Evolutionary conservation across 208 protist genomes (phyloP), one percentile per base, ranked within the genome.

Genomic region (Paratrypanosoma confusum): DNA sequence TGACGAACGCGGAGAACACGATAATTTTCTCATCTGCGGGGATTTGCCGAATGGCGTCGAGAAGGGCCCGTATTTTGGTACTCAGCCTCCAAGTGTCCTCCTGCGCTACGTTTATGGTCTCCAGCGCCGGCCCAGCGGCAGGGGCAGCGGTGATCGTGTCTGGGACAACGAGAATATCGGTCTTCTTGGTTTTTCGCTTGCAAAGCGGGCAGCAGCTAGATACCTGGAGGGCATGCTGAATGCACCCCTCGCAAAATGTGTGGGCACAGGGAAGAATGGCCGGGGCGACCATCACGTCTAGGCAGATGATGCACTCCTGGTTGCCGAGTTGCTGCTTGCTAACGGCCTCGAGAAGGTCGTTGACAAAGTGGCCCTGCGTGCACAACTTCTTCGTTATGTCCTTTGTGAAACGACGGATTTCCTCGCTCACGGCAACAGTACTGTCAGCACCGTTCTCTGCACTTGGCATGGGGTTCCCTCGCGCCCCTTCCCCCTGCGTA

Each of bases 1-100:
- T 76, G 1, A 90, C 80, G 57, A 96, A 99, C 53, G 85, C 67
- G 31, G 72, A 91, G 53, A 99, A 98, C 1, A 98, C 73, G 1
- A 98, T 64, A 16, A 72, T 58, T 59, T 97, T 97, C 3, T 83
- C 71, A 2, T 45, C 61, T 1, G 1, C 13, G 0, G 71, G 66
- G 11, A 89, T 50, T 13, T 6, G 16, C 3, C 25, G 42, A 20
- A 90, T 41, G 0, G 28, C 43, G 31, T 70, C 17, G 7, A 90
- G 38, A 8, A 93, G 45, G 26, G 41, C 54, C 29, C 64, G 36
- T 11, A 71, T 82, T 45, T 95, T 95, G n/a, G 70, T 52, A 43
- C 69, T 84, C 37, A 67, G 45, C 18, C 3, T 14, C 26, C 17
- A 43, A 26, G 28, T 8, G 34, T 3, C 14, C 41, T 14, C 27